These are phyloP conservation scores for Ustilago bromivora DNA, from an alignment of 1,284 basidiomycete genomes.

Conservation along the genomic window DNA sequence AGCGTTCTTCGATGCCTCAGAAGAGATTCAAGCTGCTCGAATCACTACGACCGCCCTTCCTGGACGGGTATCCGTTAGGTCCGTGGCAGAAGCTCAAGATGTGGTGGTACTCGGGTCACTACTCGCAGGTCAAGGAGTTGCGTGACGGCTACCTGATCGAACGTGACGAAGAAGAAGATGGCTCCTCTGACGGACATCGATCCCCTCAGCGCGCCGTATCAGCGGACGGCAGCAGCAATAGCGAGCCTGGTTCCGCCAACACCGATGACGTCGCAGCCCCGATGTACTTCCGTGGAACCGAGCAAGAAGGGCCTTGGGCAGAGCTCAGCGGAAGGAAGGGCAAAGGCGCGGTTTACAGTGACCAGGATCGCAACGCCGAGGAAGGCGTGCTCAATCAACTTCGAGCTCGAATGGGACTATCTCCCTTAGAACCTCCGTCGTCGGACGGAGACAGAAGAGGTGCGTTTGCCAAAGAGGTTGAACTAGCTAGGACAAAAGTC, in stretches of 20 bases:
- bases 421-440: conserved; percentile 25
- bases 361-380: conserved; percentile 43
- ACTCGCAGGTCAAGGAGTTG: conserved; percentile 47
- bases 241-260: background rate
- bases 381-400: conserved; percentile 44
- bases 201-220: background rate
- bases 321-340: conserved; percentile 38
- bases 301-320: conserved; percentile 47
- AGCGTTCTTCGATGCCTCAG: conserved; percentile 37
- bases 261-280: background rate
- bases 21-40: conserved; percentile 56
- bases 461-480: conserved; percentile 10
- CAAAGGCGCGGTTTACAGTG: conserved; percentile 46
- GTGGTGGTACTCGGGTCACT: conserved; percentile 58
- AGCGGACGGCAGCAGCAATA: background rate
- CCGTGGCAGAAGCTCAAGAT: conserved; percentile 60
- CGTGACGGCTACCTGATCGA: conserved; percentile 50
- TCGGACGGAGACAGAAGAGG: conserved; percentile 7
- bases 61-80: conserved; percentile 64
- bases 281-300: conserved; percentile 39
- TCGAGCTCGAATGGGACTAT: conserved; percentile 28
- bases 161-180: conserved; percentile 45
- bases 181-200: background rate
- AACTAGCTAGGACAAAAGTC: conserved; percentile 13
- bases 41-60: conserved; percentile 65